Evolutionary conservation across 2,329 filamentous ascomycete genomes (phyloP), one percentile per base, ranked within the genome.

Genomic region (Bipolaris cookei): DNA sequence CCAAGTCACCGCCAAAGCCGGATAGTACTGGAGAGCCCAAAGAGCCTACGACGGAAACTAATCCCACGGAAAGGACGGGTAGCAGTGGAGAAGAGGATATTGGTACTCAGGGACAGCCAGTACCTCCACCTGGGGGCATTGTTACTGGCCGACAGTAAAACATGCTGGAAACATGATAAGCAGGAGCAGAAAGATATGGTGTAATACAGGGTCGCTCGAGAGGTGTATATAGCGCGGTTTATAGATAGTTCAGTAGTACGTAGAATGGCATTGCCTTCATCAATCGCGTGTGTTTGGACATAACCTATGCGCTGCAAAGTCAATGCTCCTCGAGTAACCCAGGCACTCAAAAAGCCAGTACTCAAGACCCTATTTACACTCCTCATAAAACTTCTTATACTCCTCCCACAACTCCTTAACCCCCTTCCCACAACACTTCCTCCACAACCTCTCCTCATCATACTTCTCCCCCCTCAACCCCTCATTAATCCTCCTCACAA

Each of bases 391-490:
- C 61, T 76, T 70, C 25, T 79, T 82, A 77, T 97, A 97, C 58
- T 91, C 87, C 18, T 81, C 78, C 90, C 91, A 97, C 28, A 97
- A 78, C 61, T 88, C 80, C 42, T 84, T 80, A 0, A 97, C 86
- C 0, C 83, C 81, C 39, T 81, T 74, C 0, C 89, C 90, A 66
- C 91, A 85, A 23, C 94, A 79, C 62, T 83, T 81, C 4, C 83
- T 78, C 92, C 90, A 90, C 74, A 95, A 86, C 49, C 76, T 67
- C 50, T 85, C 78, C 76, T 90, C 83, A 60, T 88, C 80, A 76
- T 95, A 90, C 77, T 79, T 81, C 38, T 79, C 79, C n/a, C 78
- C 78, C 58, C 87, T 81, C 72, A 96, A 76, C 62, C 83, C 84
- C 69, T 87, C 88, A 69, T 96, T 85, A 47, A 95, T 76, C 54